Evolutionary conservation across 768 basidiomycete genomes (phyloP), one percentile per base, ranked within the genome.

Genomic region (Suillus placidus): DNA sequence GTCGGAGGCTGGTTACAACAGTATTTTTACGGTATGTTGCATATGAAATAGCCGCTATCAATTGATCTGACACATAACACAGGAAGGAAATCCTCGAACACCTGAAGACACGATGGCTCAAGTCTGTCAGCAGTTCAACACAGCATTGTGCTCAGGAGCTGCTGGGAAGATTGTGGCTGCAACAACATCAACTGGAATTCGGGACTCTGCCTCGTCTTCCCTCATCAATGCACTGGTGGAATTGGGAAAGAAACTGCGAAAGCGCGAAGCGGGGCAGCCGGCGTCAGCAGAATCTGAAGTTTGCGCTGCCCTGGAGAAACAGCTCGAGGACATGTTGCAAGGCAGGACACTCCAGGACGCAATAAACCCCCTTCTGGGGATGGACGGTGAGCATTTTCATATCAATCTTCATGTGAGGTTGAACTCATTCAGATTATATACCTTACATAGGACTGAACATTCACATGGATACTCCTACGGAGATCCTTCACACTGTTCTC

Each of bases 1-100:
- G 52, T 68, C 73, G 0, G 70, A 80, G 43, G 62, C 70, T 1
- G 80, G 82, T 0, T 84, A 75, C 68, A 71, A 78, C 60, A 60
- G 38, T 1, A 47, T 83, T 10, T 83, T 80, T 42, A 8, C 63
- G 61, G 78, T 79, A 61, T 54, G 71, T 60, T 37, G 35, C 10
- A 37, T 10, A 37, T 6, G 26, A 26, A 37, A 37, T 37, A 10
- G 10, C 35, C 35, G 8, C 35, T 37, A 40, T 43, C 6, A 12
- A 23, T n/a, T 35, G 30, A 32, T 26, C 43, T 43, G 1, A 20
- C 9, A 8, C 20, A 38, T 12, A 5, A 20, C 3, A 34, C 38
- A 60, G 58, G 14, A 26, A 34, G 58, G 58, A 16, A 40, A 38
- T 16, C 26, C 40, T 8, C 20, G 58, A 34, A 60, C 14, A 0